Base-by-base conservation (phyloP, 768 basidiomycete species). In the Lentinula detonsa region DNA sequence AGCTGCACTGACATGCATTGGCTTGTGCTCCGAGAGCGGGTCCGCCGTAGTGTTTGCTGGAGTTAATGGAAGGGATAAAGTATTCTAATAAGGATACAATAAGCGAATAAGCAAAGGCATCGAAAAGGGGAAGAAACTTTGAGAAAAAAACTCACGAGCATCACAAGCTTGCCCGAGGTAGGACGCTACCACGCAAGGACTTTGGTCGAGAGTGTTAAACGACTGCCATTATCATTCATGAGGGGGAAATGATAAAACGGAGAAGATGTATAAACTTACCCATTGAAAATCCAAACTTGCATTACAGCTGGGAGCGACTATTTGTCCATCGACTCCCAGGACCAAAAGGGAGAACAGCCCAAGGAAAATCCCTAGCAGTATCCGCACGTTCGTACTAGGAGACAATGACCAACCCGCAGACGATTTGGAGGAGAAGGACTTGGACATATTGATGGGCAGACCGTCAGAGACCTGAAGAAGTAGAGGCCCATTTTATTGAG, bases 141-240 rank as follows among this genome's bases (percentile, higher is more conserved):
- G 1, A 40, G 21, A 13, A 18, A 13, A 2, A 8, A 3, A 45
- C 55, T 56, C 23, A 53, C 50, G 23, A 33, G 23, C 21, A 23
- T 60, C 61, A 18, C 74, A 75, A 1, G 61, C 69, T 18, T 70
- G 68, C 52, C 68, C 64, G 6, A 76, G 50, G 62, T 68, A 74
- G 2, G 74, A 66, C 15, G 70, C 37, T 18, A 75, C 53, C 3
- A 63, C 1, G 49, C 74, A 75, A 18, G 75, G 71, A 23, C 45
- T 69, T 54, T 76, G 74, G 43, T 9, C 15, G 52, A 58, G 62
- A 53, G 66, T 71, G 48, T 75, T 75, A 60, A 50, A 49, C 7
- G 58, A 42, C 64, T 64, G 35, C n/a, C n/a, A n/a, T 16, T 11
- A 33, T 33, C 7, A 8, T 16, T 18, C 9, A 34, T 3, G n/a